Evolutionary conservation across 371 early-diverging fungal species (phyloP).

Genomic region (Mortierella sp.): DNA sequence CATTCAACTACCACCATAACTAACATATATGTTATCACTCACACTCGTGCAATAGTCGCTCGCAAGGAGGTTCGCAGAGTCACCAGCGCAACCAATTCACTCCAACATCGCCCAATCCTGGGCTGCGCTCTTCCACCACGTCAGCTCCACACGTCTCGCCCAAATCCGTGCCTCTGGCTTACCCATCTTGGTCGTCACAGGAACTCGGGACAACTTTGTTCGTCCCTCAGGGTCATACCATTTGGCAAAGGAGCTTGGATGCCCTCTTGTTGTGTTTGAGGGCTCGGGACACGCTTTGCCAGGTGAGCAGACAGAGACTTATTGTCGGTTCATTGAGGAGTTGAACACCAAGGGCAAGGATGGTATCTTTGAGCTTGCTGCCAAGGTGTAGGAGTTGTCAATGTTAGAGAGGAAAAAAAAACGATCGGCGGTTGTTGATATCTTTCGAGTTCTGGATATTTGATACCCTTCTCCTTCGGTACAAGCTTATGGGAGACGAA

Average conservation of each 20-base stretch:
- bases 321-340: conserved; percentile 50
- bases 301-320: conserved; percentile 44
- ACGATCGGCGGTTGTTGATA: not conserved
- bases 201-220: conserved; percentile 56
- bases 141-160: conserved; percentile 34
- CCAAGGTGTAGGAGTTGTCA: not conserved
- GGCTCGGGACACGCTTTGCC: conserved; percentile 52
- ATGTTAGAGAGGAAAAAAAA: no score
- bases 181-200: conserved; percentile 55
- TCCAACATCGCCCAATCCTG: conserved; percentile 50
- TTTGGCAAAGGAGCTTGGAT: conserved; percentile 43
- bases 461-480: no score
- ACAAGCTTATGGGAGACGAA: no score
- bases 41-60: conserved; percentile 7
- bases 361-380: conserved; percentile 25
- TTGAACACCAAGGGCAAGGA: conserved; percentile 35
- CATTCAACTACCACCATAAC: not conserved
- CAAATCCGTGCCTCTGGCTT: conserved; percentile 33
- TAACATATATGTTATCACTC: not conserved
- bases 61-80: conserved; percentile 21
- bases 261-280: conserved; percentile 47
- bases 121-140: conserved; percentile 53
- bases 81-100: conserved; percentile 43
- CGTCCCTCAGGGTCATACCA: conserved; percentile 55
- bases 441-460: not conserved